These are phyloP conservation scores for Sapria himalayana DNA, from an alignment of 345 rosid genomes.

Conservation along the genomic window DNA sequence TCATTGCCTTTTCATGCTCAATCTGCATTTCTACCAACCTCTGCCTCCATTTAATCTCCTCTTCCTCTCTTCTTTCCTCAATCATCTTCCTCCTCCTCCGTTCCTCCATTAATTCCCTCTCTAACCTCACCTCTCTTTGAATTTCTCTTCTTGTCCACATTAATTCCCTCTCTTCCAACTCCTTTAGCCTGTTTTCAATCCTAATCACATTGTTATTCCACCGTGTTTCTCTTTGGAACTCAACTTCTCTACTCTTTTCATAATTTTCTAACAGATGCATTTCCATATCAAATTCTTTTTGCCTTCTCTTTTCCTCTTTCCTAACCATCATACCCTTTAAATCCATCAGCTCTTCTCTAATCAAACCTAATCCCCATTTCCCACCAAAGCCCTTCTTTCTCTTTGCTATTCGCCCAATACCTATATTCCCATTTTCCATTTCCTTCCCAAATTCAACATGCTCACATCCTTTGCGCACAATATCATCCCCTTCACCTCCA, in stretches of 20 bases:
- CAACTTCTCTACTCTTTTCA: conserved; percentile 25
- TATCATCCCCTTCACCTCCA: conserved; percentile 7
- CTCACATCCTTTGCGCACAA: conserved; percentile 10
- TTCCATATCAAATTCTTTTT: conserved; percentile 28
- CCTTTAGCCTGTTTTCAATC: conserved; percentile 23
- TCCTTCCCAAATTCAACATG: conserved; percentile 20
- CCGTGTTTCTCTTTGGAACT: conserved; percentile 15
- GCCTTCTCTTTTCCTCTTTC: conserved; percentile 45
- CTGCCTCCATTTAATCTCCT: conserved; percentile 69
- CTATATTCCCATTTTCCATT: conserved; percentile 13
- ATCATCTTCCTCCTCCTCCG: conserved; percentile 25
- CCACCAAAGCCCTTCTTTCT: conserved; percentile 13
- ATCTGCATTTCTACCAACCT: conserved; percentile 37
- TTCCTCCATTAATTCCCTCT: conserved; percentile 31
- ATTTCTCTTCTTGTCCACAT: conserved; percentile 25
- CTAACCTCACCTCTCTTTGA: conserved; percentile 24
- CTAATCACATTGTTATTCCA: conserved; percentile 19
- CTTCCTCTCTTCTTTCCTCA: conserved; percentile 54
- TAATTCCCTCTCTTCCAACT: conserved; percentile 35
- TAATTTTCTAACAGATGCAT: conserved; percentile 16
- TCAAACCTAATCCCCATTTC: conserved; percentile 24
- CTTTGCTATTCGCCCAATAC: conserved; percentile 12
- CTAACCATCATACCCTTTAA: conserved; percentile 26
- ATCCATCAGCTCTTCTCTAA: conserved; percentile 29
- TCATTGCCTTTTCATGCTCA: conserved; percentile 49